Evolutionary conservation across 2,329 filamentous ascomycete species (phyloP).

Genomic region (Apiospora saccharicola): DNA sequence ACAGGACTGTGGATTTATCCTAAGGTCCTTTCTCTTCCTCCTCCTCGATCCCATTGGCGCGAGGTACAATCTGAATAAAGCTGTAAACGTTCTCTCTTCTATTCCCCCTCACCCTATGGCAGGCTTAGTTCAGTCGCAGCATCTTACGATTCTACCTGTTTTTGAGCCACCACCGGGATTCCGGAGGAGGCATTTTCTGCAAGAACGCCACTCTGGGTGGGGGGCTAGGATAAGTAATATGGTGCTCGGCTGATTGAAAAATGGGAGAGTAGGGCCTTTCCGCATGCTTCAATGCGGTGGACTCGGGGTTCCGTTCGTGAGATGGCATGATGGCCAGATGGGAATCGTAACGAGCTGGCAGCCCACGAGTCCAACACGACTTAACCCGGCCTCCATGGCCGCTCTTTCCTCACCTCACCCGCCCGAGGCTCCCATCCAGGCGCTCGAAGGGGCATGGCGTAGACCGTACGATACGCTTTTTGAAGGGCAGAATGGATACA

Average conservation of each 20-base stretch:
- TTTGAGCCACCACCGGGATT: constrained; percentile 14
- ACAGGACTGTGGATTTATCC: background rate
- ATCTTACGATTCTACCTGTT: constrained; percentile 15
- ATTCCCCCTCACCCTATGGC: background rate
- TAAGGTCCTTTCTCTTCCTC: background rate
- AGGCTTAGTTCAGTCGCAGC: background rate
- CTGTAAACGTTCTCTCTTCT: background rate
- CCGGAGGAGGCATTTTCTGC: constrained; percentile 19
- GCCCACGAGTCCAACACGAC: background rate
- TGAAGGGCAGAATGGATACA: background rate
- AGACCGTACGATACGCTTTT: background rate
- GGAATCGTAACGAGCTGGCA: constrained; percentile 17
- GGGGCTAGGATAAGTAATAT: constrained; percentile 16
- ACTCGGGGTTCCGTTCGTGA: constrained; percentile 3
- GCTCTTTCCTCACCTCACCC: background rate
- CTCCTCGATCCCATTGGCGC: background rate
- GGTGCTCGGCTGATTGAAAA: constrained; percentile 4
- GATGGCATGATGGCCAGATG: constrained; percentile 12
- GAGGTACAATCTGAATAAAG: background rate
- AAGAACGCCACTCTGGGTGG: constrained; percentile 18
- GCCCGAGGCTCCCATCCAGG: background rate
- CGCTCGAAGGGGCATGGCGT: constrained; percentile 9
- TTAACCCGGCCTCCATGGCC: background rate
- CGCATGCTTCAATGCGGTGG: background rate
- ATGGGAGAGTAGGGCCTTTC: background rate